phyloP scores from a whole-genome alignment of 768 basidiomycete species.

The Collybia sordida region DNA sequence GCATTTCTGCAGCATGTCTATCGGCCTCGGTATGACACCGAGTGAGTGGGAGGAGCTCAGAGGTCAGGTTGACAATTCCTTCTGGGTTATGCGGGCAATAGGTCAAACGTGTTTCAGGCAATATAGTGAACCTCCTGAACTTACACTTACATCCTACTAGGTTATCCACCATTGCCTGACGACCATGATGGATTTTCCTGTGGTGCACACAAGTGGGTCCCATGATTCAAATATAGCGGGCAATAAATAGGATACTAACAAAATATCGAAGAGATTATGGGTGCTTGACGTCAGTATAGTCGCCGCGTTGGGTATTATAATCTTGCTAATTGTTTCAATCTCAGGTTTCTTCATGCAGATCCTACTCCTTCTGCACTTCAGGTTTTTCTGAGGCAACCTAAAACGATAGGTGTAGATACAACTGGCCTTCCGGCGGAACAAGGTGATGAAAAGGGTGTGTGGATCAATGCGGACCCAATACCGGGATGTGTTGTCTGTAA shows the following conservation, averaged over 20 bases:
- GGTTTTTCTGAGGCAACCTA: conserved; percentile 62
- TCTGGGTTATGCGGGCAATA: conserved; percentile 88
- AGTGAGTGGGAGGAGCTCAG: conserved; percentile 72
- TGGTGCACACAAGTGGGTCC: conserved; percentile 79
- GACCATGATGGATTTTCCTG: conserved; percentile 85
- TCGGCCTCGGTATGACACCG: conserved; percentile 69
- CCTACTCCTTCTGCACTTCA: conserved; percentile 79
- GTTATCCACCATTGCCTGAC: conserved; percentile 84
- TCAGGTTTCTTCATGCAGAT: conserved; percentile 87
- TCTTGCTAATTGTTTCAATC: not conserved
- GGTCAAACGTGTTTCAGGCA: conserved; percentile 37
- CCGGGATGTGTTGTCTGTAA: conserved; percentile 87
- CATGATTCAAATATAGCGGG: not conserved
- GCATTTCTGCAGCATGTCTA: conserved; percentile 61
- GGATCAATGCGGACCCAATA: conserved; percentile 86
- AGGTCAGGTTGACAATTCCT: conserved; percentile 76
- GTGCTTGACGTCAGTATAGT: conserved; percentile 64
- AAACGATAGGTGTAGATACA: conserved; percentile 22
- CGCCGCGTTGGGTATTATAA: conserved; percentile 14
- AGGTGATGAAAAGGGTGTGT: conserved; percentile 58
- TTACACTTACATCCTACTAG: conserved; percentile 35
- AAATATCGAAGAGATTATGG: conserved; percentile 73
- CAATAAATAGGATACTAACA: no score
- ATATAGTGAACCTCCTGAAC: not conserved
- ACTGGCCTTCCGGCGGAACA: conserved; percentile 48